Conservation (phyloP, 2,329 filamentous ascomycete species). For the Didymella sp. region DNA sequence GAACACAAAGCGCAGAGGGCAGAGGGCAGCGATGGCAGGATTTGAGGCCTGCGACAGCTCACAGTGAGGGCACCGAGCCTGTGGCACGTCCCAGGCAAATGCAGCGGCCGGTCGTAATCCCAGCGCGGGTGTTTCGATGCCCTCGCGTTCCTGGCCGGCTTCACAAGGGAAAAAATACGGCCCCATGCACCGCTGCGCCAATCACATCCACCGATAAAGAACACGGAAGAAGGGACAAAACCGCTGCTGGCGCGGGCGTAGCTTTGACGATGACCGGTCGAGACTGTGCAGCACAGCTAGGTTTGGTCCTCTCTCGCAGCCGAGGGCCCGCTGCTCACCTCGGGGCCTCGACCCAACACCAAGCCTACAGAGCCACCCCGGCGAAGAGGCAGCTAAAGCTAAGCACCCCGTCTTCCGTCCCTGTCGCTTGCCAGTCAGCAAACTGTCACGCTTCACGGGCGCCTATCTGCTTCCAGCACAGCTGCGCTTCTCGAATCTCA, state of each 20-base stretch:
- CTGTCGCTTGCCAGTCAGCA: conserved; percentile 1
- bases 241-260: conserved; percentile 20
- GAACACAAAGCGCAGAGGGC: conserved; percentile 3
- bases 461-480: conserved; percentile 9
- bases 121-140: conserved; percentile 4
- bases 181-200: conserved; percentile 17
- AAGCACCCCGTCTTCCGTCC: conserved; percentile 4
- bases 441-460: conserved; percentile 4
- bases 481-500: not conserved
- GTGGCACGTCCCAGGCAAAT: conserved; percentile 30
- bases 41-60: conserved; percentile 9
- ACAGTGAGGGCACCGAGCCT: conserved; percentile 13
- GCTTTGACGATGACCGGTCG: conserved; percentile 16
- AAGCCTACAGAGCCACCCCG: not conserved
- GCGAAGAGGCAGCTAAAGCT: no score
- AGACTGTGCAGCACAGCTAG: conserved; percentile 12
- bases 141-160: conserved; percentile 14
- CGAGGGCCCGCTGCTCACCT: conserved; percentile 22
- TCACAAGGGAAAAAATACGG: conserved; percentile 13
- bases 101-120: conserved; percentile 7
- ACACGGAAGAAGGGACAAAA: conserved; percentile 17
- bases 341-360: conserved; percentile 10
- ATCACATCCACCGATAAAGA: conserved; percentile 19
- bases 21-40: conserved; percentile 18
- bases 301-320: conserved; percentile 4